Evolutionary conservation across 2,329 filamentous ascomycete species (phyloP), one percentile per base, ranked within the genome.

Genomic region (Colletotrichum sp.): DNA sequence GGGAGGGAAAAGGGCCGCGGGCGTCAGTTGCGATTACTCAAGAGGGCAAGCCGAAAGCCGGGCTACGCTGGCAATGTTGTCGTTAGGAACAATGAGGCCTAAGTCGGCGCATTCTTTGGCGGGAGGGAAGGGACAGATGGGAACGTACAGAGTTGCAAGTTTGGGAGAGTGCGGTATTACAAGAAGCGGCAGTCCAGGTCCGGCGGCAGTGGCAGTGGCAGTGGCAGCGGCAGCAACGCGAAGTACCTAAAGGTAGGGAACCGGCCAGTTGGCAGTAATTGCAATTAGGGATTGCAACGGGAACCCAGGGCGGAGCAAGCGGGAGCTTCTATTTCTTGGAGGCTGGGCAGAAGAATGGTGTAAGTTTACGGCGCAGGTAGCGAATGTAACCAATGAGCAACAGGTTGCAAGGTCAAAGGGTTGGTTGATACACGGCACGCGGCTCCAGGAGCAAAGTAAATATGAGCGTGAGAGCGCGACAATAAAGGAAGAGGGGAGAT

Each of bases 61-160:
- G 43, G 43, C 43, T 51, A 51, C 43, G n/a, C n/a, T 51, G 43
- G 43, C 43, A 24, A 29, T 72, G 65, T 69, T 73, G 69, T 66
- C 38, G 69, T 73, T 65, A 74, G 72, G 72, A 74, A 74, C 72
- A 74, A 73, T 73, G 63, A 65, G 36, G 61, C 64, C 72, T 15
- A 27, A 34, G 16, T 61, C 43, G 64, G 65, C 64, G 65, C 29
- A 65, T 68, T 24, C 59, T 72, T 47, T 72, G 47, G 29, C 51
- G 51, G 59, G 43, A 65, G 38, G 54, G 33, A 43, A 34, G 43
- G 55, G 55, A 47, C 54, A 67, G 15, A 29, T 47, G 66, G 24
- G 36, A 61, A 68, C 66, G 66, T 68, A 68, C 66, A 51, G 55
- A 51, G 13, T 66, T 51, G 43, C 43, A 51, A 24, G 43, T 51